Base-by-base conservation (phyloP, 495 filamentous ascomycete species). In the Penicillium cinerascens region DNA sequence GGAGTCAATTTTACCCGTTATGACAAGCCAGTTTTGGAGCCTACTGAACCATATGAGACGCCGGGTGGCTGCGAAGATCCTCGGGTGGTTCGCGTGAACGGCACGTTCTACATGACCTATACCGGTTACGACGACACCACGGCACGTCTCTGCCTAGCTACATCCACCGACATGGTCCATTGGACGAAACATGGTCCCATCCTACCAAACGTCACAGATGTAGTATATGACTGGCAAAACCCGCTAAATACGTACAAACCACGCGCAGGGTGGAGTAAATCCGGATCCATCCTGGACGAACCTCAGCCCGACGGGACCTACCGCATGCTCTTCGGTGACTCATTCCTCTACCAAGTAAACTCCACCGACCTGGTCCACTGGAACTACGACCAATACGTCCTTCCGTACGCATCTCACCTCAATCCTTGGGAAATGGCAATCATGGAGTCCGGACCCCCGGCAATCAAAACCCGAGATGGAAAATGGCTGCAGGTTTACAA, bases 51-150 rank as follows among this genome's bases (percentile, higher is more conserved):
- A 1, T 60, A 53, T 18, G 57, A 60, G 21, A 51, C 44, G 8
- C 29, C 46, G 2, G 38, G 47, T 16, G 57, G 57, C 16, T 47
- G 40, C 21, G 54, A 56, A 44, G 54, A 57, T 39, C 57, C 57
- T 11, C 47, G 57, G 1, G 33, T 65, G 8, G 55, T 65, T 21
- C 51, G 59, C 13, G 39, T 65, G 6, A 55, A 63, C 38, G 62
- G 60, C 3, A 63, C 56, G 0, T 65, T 65, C 52, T 63, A 65
- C 50, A 21, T 65, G 47, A 60, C 62, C 13, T 65, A 65, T 44
- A 65, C 62, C 1, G 60, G 38, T 22, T 65, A 55, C 52, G 47
- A 63, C 42, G 18, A 25, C 26, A 42, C n/a, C 1, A 51, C 35
- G 3, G 52, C 56, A 2, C 50, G 43, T 15, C 60, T 65, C n/a